Base-by-base conservation (phyloP, 139 green algal genomes). In the Marvania coccoides region DNA sequence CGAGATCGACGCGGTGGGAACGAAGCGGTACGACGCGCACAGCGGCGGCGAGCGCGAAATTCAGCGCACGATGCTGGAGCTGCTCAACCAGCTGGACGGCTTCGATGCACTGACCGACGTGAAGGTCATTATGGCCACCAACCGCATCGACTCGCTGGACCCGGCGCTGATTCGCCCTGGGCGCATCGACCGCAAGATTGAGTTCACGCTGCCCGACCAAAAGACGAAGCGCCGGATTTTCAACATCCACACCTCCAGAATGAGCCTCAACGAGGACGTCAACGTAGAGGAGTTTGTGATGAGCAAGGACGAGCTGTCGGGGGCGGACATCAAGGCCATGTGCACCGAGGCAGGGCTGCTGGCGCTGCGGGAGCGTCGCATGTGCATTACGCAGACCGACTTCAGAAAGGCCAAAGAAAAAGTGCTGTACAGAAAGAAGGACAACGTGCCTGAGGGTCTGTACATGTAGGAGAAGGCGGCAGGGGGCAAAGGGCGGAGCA, bases 221-320 rank as follows among this genome's bases (percentile, higher is more conserved):
- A 98, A 98, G 78, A 99, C 94, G 42, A 98, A 98, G 86, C 81
- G 94, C 28, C 84, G 94, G 69, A 99, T 99, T 79, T 98, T 99
- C 73, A 60, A 80, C 71, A 95, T 97, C 65, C 88, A 94, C 76
- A 93, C 87, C 26, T 62, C 69, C 38, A 82, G 74, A 15, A 99
- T 99, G 94, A 96, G 87, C 9, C 75, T 97, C 34, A 59, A 69
- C 6, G 89, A 96, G 6, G 94, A 99, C 75, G 94, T 99, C 13
- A 97, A 97, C 73, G 70, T 98, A 33, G 94, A 99, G 79, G 94
- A 99, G 83, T 99, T 99, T 77, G 80, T 87, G 34, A 80, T 84
- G 73, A 62, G 72, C 33, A 86, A 86, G 73, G 94, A 98, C 76
- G 94, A 98, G 76, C 81, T 99, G 63, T 91, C 78, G 36, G 94